A percentile compares a stretch with the other conserved stretches of the same genome.
phyloP scores from a whole-genome alignment of 2,329 filamentous ascomycete species.

The Trichoderma lentiforme region DNA sequence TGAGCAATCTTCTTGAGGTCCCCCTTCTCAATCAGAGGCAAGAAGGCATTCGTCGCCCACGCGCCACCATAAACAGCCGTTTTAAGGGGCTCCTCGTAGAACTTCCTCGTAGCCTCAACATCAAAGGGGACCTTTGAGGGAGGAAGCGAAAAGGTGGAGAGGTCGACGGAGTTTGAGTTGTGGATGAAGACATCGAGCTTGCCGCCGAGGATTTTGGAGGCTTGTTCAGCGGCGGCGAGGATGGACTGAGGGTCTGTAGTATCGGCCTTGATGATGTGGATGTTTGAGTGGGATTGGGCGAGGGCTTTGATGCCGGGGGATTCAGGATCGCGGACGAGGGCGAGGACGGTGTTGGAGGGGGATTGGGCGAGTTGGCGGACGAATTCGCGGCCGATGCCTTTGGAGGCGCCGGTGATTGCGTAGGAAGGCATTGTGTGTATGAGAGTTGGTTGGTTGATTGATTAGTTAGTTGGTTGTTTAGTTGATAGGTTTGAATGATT shows the following conservation, averaged over 20 bases:
- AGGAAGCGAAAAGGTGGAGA: slow-evolving; percentile 18
- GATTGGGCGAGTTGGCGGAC: slow-evolving; percentile 30
- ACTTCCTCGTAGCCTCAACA: slow-evolving; percentile 8
- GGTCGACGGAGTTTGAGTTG: slow-evolving; percentile 32
- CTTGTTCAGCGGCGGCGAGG: slow-evolving; percentile 32
- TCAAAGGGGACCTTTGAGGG: slow-evolving; percentile 22
- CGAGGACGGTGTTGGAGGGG: slow-evolving; percentile 36
- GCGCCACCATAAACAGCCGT: slow-evolving; percentile 27
- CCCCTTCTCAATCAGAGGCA: slow-evolving; percentile 39
- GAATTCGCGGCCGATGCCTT: slow-evolving; percentile 26
- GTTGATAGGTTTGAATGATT: not conserved
- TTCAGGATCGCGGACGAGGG: slow-evolving; percentile 35
- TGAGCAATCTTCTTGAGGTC: slow-evolving; percentile 40
- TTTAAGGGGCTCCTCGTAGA: slow-evolving; percentile 39
- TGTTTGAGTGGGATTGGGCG: slow-evolving; percentile 29
- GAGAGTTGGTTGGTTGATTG: not conserved
- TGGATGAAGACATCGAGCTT: slow-evolving; percentile 41
- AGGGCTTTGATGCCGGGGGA: slow-evolving; percentile 27
- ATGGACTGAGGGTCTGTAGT: slow-evolving; percentile 33
- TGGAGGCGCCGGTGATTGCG: slow-evolving; percentile 21
- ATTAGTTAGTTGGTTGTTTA: not conserved
- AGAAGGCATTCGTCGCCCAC: slow-evolving; percentile 35
- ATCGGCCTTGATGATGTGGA: slow-evolving; percentile 38
- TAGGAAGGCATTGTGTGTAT: slow-evolving; percentile 18
- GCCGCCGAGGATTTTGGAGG: slow-evolving; percentile 34